Evolutionary conservation across 1,284 basidiomycete species (phyloP), one percentile per base, ranked within the genome.

Genomic region (Mycena sp.): DNA sequence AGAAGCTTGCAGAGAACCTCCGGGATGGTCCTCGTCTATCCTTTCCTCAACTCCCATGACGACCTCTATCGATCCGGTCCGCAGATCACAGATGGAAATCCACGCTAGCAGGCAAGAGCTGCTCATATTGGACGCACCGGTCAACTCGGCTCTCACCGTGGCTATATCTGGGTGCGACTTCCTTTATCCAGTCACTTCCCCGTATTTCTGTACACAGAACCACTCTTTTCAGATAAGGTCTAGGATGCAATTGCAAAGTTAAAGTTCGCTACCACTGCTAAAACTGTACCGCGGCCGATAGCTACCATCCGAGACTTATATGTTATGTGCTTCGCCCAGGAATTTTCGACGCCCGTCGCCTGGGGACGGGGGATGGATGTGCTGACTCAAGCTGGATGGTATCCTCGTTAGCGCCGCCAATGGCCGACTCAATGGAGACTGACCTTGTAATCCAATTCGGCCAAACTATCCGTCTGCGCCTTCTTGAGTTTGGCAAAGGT

Each of bases 371-470:
- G 10, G 63, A 66, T 9, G 65, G 65, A 29, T 65, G 64, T 16
- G 73, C 61, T 26, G 71, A 70, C 35, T 63, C 62, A 11, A 71
- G 58, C 73, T 74, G 45, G 10, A 4, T 26, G 3, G 14, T 6
- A 3, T 26, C 28, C n/a, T 51, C 25, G 41, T 61, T 51, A 61
- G 26, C 23, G 16, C 51, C 6, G 30, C 19, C 17, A 10, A 32
- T 6, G 28, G 21, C 21, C n/a, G 11, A 40, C 6, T 29, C 26
- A 4, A 17, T 2, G 7, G 29, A 43, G 14, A 48, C 58, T 53
- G 26, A 78, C 77, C 76, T 76, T 73, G 41, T 71, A 69, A 41
- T 77, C 74, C 21, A 80, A 56, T 63, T 76, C 76, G 23, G 70
- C 71, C 58, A 80, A 67, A 25, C 72, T 73, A 17, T 75, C 72